Percentiles rank a stretch among this genome's conserved stretches.
phyloP scores from a whole-genome alignment of 352 stramenopile species.

The Phytophthora pluvialis region DNA sequence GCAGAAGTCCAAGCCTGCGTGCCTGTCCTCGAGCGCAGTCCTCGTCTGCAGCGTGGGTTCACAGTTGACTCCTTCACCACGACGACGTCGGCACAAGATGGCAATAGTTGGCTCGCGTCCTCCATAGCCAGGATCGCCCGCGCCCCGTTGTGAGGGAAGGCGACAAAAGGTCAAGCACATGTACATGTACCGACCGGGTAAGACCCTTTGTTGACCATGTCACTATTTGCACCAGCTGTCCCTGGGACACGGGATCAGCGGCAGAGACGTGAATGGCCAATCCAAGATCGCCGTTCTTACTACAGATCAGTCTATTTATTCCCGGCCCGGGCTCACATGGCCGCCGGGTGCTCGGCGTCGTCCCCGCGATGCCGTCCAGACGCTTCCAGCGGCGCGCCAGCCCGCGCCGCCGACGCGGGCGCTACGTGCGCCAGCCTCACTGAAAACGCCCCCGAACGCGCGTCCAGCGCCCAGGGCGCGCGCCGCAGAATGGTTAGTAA shows the following conservation, averaged over 20 bases:
- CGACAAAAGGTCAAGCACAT: neutral
- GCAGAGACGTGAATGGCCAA: constrained; percentile 14
- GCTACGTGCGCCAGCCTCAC: neutral
- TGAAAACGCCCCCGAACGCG: neutral
- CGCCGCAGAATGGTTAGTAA: constrained; percentile 23
- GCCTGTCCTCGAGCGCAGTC: constrained; percentile 9
- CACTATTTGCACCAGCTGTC: constrained; percentile 14
- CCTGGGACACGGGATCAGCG: constrained; percentile 18
- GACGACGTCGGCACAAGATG: constrained; percentile 12
- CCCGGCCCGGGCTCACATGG: constrained; percentile 12
- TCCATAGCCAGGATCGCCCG: constrained; percentile 8
- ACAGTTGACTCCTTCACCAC: neutral
- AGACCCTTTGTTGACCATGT: constrained; percentile 18
- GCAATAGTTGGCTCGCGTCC: constrained; percentile 12
- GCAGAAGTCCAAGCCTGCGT: constrained; percentile 6
- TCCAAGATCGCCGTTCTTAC: neutral
- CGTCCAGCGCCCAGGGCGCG: neutral
- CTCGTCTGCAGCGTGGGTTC: constrained; percentile 34
- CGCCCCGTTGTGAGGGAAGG: constrained; percentile 20
- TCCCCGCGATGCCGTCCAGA: constrained; percentile 9
- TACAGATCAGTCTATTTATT: constrained; percentile 35
- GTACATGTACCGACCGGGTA: too few relatives aligned
- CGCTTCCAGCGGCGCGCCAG: neutral
- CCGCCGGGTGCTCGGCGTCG: neutral
- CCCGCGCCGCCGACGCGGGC: neutral